Base-by-base conservation (phyloP, 371 early-diverging fungal species). In the Encephalitozoon intestinalis region DNA sequence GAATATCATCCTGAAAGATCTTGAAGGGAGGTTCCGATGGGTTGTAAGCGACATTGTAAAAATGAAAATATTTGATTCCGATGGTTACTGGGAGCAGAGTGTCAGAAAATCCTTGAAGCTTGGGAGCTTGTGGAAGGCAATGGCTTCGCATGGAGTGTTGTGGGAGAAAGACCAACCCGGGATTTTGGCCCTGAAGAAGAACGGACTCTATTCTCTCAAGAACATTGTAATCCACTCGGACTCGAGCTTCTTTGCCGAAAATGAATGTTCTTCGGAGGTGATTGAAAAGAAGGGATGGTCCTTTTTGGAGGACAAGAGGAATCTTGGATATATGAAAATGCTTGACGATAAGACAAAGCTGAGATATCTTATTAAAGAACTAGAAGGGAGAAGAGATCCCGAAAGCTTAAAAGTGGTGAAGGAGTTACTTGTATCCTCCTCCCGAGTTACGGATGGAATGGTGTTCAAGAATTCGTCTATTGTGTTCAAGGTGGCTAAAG, bases 381-480 rank as follows among this genome's bases (percentile, higher is more conserved):
- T 53, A n/a, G 50, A 65, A 65, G 30, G 46, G 3, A 43, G 41
- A 40, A 43, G 23, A 15, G 28, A 40, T 43, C 15, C 21, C 0
- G 41, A 65, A n/a, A 40, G 34, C 4, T 2, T 43, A 23, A 23
- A 25, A 6, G n/a, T 23, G 23, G 26, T 65, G 44, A 30, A n/a
- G 5, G 4, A 25, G 23, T 44, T n/a, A 9, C 8, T 65, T 0
- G 23, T 18, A 25, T n/a, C 4, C 0, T 65, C 46, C 1, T 18
- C 15, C 9, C 40, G 66, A 1, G 44, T 40, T 23, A 15, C 28
- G 2, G 46, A 43, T 5, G 46, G 39, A 26, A 58, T 53, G 44
- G 53, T 70, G 25, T 70, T 54, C 31, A 70, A 58, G 30, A 46
- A 70, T 2, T 54, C 58, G 4, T 58, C 30, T 37, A 44, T 70